Base-by-base conservation (phyloP, 2,329 filamentous ascomycete species). In the Calonectria hongkongensis region DNA sequence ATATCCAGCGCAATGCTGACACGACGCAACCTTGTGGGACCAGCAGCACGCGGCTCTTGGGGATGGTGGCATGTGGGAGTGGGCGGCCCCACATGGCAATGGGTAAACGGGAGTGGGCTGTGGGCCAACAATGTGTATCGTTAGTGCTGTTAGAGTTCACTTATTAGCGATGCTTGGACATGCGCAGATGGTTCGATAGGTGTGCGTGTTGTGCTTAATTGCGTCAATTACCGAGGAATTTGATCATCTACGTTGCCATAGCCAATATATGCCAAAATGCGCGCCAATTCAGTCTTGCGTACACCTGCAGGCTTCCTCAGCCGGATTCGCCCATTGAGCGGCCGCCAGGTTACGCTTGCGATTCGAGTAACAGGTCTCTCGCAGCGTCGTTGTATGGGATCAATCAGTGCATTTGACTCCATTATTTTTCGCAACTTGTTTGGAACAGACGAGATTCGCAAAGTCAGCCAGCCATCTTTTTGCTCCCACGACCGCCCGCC, bases 341-440 rank as follows among this genome's bases (percentile, higher is more conserved):
- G n/a, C 9, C 30, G 30, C 54, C 36, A 33, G 15, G 5, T 15
- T 27, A 10, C 33, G 25, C 54, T 15, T 7, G 12, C 5, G 7
- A 16, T 41, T 15, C 54, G 33, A 15, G 33, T 41, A 25, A 21
- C 39, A 8, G 54, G n/a, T 6, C 4, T 41, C 21, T 21, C 33
- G 8, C 54, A 58, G 3, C 54, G 54, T 39, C 54, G 54, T 25
- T 58, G 33, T 7, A 41, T 58, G 5, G 54, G 54, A 18, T 58
- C 54, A 1, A 58, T 58, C 30, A 58, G 54, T 18, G 54, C 54
- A 58, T 86, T 89, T 71, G 88, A 90, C 76, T 88, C 87, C 9
- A 83, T 84, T 13, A 85, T 90, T n/a, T 89, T 89, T 74, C 83
- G 87, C 21, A 87, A 86, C 15, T 82, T 89, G 3, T 89, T 89